Conservation (phyloP, 805 yeast genomes). For the Sungouiella blattae region DNA sequence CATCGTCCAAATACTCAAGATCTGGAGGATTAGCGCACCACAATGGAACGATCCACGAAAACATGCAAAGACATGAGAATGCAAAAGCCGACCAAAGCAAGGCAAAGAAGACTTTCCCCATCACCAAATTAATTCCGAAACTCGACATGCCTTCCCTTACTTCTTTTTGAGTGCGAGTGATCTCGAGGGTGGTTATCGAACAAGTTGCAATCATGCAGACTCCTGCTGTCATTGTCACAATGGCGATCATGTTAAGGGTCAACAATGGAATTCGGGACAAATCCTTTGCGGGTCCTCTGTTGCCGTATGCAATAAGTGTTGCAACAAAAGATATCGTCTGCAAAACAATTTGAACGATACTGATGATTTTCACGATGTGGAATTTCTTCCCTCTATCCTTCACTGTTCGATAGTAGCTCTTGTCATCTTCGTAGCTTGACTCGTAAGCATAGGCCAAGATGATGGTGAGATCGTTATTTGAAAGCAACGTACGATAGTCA, state of each 20-base stretch:
- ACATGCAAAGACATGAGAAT: constrained; percentile 21
- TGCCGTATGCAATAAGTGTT: constrained; percentile 34
- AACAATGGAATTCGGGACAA: constrained; percentile 27
- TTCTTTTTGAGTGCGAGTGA: constrained; percentile 17
- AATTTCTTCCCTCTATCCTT: constrained; percentile 13
- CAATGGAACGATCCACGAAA: constrained; percentile 34
- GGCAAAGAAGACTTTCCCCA: constrained; percentile 42
- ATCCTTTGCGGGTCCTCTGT: constrained; percentile 31
- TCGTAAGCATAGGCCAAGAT: constrained; percentile 49
- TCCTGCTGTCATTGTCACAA: constrained; percentile 31
- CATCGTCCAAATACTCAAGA: constrained; percentile 10
- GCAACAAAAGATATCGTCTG: constrained; percentile 27
- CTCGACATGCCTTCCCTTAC: constrained; percentile 25
- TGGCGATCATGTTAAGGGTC: constrained; percentile 34
- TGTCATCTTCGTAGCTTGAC: constrained; percentile 10
- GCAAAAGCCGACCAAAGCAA: constrained; percentile 37
- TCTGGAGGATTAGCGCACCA: constrained; percentile 53
- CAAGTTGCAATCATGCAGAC: constrained; percentile 28
- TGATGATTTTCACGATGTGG: constrained; percentile 24
- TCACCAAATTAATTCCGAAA: constrained; percentile 45
- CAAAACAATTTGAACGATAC: constrained; percentile 24
- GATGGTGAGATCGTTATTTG: constrained; percentile 37
- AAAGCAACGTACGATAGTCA: constrained; percentile 43
- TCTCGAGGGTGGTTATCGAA: constrained; percentile 25
- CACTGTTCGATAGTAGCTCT: constrained; percentile 9